Percentiles rank a stretch among this genome's conserved stretches.
phyloP scores from a whole-genome alignment of 192 early-diverging fungal genomes.

The Coemansia sp. region DNA sequence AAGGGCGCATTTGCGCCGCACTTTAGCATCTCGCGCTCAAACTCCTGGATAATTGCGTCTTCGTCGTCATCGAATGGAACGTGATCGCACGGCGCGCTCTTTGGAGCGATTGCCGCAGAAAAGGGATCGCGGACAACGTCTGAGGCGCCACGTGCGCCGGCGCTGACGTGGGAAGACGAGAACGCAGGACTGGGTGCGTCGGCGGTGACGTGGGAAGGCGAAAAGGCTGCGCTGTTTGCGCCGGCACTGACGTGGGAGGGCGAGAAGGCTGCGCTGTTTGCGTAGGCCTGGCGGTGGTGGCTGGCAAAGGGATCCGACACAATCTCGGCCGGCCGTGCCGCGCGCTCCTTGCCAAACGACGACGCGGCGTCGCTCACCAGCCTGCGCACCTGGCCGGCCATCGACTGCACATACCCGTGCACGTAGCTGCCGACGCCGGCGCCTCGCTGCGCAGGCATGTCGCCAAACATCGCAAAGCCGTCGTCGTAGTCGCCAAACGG shows the following conservation, averaged over 20 bases:
- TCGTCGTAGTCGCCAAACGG: constrained; percentile 21
- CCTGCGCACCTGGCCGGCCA: constrained; percentile 49
- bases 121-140: constrained; percentile 48
- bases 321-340: constrained; percentile 7
- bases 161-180: background rate
- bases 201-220: background rate
- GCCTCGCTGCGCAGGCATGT: background rate
- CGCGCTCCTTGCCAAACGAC: constrained; percentile 17
- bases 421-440: constrained; percentile 39
- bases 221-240: background rate
- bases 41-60: constrained; percentile 51
- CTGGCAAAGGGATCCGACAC: constrained; percentile 42
- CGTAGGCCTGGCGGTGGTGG: constrained; percentile 6
- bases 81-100: constrained; percentile 18
- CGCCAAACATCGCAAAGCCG: constrained; percentile 13
- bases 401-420: constrained; percentile 42
- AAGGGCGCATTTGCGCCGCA: no score
- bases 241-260: background rate
- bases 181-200: background rate
- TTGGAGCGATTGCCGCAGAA: constrained; percentile 1
- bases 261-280: background rate
- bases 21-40: constrained; percentile 54
- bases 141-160: background rate
- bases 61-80: constrained; percentile 52
- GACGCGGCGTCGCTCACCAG: constrained; percentile 40